Evolutionary conservation across 495 filamentous ascomycete genomes (phyloP).

Genomic region (Friedmanniomyces simplex): DNA sequence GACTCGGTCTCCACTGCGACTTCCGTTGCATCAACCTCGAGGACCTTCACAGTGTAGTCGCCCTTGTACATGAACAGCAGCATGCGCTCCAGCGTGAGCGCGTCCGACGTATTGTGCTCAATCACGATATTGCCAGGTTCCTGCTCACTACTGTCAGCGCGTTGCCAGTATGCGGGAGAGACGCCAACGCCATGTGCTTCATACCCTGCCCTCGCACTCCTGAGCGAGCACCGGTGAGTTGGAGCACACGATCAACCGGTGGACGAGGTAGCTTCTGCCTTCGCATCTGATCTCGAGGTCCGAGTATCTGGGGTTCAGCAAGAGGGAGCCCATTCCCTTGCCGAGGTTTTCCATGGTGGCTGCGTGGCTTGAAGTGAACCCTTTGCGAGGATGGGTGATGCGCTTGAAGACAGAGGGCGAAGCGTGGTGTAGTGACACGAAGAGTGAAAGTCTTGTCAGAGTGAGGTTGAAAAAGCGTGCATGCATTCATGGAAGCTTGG

Average conservation of each 20-base stretch:
- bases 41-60: constrained; percentile 4
- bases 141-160: constrained; percentile 28
- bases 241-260: constrained; percentile 5
- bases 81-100: constrained; percentile 7
- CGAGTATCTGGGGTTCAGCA: constrained; percentile 21
- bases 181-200: too few species aligned
- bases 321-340: neutral
- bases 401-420: too few species aligned
- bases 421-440: neutral
- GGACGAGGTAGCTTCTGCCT: neutral
- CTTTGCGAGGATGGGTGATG: too few species aligned
- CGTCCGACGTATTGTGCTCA: constrained; percentile 3
- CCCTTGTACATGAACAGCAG: constrained; percentile 7
- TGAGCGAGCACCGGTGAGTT: constrained; percentile 10
- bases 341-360: neutral
- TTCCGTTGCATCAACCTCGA: too few species aligned
- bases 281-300: constrained; percentile 8
- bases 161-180: too few species aligned
- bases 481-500: too few species aligned
- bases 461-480: too few species aligned
- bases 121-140: neutral
- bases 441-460: neutral
- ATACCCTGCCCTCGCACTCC: constrained; percentile 19
- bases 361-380: neutral
- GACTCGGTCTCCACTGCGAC: too few species aligned